Conservation (phyloP, 371 early-diverging fungal species). For the Syncephalastrum monosporum region DNA sequence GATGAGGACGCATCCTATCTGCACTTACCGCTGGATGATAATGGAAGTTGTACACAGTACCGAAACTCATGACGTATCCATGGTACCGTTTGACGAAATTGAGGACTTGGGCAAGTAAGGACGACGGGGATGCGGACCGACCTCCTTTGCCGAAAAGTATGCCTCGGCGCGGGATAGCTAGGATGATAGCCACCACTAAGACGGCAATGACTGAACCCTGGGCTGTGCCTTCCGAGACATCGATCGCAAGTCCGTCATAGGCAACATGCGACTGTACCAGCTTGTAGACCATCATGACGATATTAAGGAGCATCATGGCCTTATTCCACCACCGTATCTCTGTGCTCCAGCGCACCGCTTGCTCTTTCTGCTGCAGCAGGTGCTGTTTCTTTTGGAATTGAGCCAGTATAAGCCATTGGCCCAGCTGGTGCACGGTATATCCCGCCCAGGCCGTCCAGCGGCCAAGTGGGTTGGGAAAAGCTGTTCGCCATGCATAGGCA, state of each 20-base stretch:
- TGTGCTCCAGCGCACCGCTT: slow-evolving; percentile 18
- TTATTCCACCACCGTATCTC: slow-evolving; percentile 45
- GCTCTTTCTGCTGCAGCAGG: not conserved
- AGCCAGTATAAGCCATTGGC: slow-evolving; percentile 36
- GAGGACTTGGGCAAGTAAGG: slow-evolving; percentile 24
- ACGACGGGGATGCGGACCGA: not conserved
- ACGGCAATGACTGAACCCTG: slow-evolving; percentile 42
- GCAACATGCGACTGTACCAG: slow-evolving; percentile 30
- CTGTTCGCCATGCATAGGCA: slow-evolving; percentile 41
- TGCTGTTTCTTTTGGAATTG: slow-evolving; percentile 23
- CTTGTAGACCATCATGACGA: slow-evolving; percentile 32
- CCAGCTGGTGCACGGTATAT: slow-evolving; percentile 34
- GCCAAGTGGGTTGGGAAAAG: slow-evolving; percentile 20
- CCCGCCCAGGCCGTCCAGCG: slow-evolving; percentile 28
- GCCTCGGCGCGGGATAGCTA: slow-evolving; percentile 48
- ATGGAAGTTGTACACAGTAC: slow-evolving; percentile 42
- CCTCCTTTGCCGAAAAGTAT: slow-evolving; percentile 29
- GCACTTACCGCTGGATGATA: slow-evolving; percentile 43
- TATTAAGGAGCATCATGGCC: slow-evolving; percentile 42
- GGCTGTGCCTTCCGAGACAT: slow-evolving; percentile 41
- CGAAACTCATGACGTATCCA: slow-evolving; percentile 47
- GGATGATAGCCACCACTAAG: slow-evolving; percentile 34
- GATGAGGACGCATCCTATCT: not conserved
- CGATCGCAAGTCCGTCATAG: slow-evolving; percentile 40
- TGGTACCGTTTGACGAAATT: slow-evolving; percentile 38